Base-by-base conservation (phyloP, 2,329 filamentous ascomycete genomes). In the Neopestalotiopsis rosae region DNA sequence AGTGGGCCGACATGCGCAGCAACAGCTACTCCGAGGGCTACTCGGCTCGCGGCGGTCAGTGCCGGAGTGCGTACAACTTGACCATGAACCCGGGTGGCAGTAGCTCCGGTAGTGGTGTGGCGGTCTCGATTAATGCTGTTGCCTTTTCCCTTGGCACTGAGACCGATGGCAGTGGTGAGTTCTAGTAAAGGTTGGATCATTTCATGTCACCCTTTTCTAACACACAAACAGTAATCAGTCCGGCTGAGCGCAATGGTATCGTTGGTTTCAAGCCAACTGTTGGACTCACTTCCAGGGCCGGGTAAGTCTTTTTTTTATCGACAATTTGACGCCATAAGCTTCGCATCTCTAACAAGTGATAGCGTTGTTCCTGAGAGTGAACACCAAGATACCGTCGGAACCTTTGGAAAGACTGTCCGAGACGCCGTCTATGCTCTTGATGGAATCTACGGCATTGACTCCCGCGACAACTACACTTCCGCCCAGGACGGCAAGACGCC, bases 241-340 rank as follows among this genome's bases (percentile, higher is more conserved):
- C 92, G 0, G 91, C 92, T 0, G 87, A 91, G 76, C 83, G 90
- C 4, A 93, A 92, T 75, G 86, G 84, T 1, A 76, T 94, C 1
- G 91, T 94, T 1, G 92, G 92, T 3, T 87, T 94, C 77, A 94
- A 94, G 79, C 91, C 92, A 1, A 94, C 91, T 1, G 90, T 94
- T 5, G 92, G 92, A 0, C 78, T 93, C 65, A 93, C 91, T 0
- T 93, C 91, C 9, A 83, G 91, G 17, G 84, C 81, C 38, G 89
- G 71, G 67, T 69, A 69, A 70, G 42, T 67, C 42, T 1, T 45
- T 70, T 1, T 1, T 45, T 70, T 1, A 38, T 5, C 70, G 14
- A 0, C 34, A 24, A 2, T 38, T 0, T 30, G 30, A 17, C 0
- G 5, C 59, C 5, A 20, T 2, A 4, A 2, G 1, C 13, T 9